phyloP scores from a whole-genome alignment of 371 early-diverging fungal genomes.

The Mortierella sp. region DNA sequence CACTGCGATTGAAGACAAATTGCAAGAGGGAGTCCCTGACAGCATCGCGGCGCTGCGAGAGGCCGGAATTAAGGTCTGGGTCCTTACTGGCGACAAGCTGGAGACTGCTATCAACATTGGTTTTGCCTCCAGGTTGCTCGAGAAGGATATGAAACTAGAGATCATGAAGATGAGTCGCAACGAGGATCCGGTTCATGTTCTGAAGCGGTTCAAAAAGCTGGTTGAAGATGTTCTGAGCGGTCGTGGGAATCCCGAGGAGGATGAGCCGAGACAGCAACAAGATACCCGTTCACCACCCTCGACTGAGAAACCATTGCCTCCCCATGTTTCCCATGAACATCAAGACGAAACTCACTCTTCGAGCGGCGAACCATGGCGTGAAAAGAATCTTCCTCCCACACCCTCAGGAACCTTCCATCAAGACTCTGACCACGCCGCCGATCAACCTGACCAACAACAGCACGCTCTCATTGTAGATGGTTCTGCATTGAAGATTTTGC shows the following conservation, averaged over 20 bases:
- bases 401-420: conserved; percentile 19
- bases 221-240: conserved; percentile 51
- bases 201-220: conserved; percentile 60
- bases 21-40: conserved; percentile 97
- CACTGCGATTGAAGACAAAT: conserved; percentile 98
- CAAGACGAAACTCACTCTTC: too few relatives aligned
- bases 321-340: background rate
- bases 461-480: conserved; percentile 94
- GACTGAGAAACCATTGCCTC: background rate
- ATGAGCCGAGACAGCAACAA: background rate
- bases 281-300: background rate
- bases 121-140: conserved; percentile 86
- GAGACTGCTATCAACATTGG: conserved; percentile 99
- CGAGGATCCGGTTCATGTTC: conserved; percentile 51
- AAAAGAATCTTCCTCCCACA: conserved; percentile 36
- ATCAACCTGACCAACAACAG: conserved; percentile 20
- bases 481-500: conserved; percentile 78
- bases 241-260: conserved; percentile 17
- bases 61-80: conserved; percentile 98
- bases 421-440: background rate
- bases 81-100: conserved; percentile 99
- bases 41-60: conserved; percentile 84
- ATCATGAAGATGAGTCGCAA: conserved; percentile 67
- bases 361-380: conserved; percentile 41
- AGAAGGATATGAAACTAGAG: conserved; percentile 78